These are phyloP conservation scores for Lasiodiplodia theobromae DNA, from an alignment of 2,329 filamentous ascomycete species.

Conservation along the genomic window DNA sequence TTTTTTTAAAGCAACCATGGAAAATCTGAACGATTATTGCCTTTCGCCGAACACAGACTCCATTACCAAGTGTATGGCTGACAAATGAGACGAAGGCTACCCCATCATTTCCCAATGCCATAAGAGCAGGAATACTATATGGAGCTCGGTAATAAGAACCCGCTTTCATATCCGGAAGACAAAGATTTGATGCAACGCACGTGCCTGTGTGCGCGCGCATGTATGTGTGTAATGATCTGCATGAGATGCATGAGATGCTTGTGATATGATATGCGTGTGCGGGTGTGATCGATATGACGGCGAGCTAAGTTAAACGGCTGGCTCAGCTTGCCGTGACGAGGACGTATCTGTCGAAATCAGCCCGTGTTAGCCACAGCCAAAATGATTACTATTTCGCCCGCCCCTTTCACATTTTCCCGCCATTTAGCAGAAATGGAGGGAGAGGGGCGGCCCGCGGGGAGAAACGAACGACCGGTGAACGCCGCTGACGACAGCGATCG, in stretches of 20 bases:
- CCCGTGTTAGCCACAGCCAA: constrained; percentile 13
- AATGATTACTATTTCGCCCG: not conserved
- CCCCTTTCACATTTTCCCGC: not conserved
- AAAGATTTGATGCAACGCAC: not conserved
- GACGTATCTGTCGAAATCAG: constrained; percentile 42
- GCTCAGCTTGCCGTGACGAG: constrained; percentile 49
- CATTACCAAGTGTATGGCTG: too few species aligned
- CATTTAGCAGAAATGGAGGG: not conserved
- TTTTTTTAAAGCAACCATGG: too few species aligned
- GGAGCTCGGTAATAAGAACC: too few species aligned
- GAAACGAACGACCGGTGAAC: not conserved
- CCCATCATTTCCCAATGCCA: too few species aligned
- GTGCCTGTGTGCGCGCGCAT: not conserved
- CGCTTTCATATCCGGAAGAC: not conserved
- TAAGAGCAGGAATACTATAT: too few species aligned
- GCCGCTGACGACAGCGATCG: constrained; percentile 4
- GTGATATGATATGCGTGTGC: not conserved
- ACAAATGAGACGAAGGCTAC: too few species aligned
- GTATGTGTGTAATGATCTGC: not conserved
- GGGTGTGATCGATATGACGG: not conserved
- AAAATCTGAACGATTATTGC: too few species aligned
- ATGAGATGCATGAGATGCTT: not conserved
- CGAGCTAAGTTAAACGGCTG: not conserved
- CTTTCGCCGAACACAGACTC: too few species aligned
- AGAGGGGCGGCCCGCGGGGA: not conserved